Conservation (phyloP, 2,329 filamentous ascomycete species). For the Fusarium camptoceras region DNA sequence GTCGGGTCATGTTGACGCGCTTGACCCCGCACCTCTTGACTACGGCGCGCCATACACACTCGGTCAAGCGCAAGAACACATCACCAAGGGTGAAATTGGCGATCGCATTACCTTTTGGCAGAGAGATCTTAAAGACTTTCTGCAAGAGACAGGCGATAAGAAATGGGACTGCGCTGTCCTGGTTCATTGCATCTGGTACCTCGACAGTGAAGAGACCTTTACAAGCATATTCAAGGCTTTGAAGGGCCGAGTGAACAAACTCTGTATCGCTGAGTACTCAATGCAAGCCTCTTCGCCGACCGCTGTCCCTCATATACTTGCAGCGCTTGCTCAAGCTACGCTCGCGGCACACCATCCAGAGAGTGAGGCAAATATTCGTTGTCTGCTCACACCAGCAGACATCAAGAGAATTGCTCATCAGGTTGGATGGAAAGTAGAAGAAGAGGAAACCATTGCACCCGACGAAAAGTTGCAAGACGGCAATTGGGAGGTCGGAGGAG, state of each 20-base stretch:
- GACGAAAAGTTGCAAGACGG: slow-evolving; percentile 5
- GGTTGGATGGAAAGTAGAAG: not conserved
- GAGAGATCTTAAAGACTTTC: not conserved
- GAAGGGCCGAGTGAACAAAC: not conserved
- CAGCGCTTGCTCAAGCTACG: slow-evolving; percentile 8
- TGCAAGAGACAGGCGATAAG: not conserved
- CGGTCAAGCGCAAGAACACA: slow-evolving; percentile 12
- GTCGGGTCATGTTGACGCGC: slow-evolving; percentile 3
- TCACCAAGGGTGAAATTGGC: not conserved
- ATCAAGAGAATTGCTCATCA: not conserved
- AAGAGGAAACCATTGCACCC: not conserved
- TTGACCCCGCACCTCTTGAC: slow-evolving; percentile 20
- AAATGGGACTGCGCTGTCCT: slow-evolving; percentile 16
- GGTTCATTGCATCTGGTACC: slow-evolving; percentile 19
- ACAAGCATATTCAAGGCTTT: not conserved
- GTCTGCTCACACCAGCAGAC: not conserved
- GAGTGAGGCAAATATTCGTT: slow-evolving; percentile 10
- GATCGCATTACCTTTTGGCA: not conserved
- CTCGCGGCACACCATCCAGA: slow-evolving; percentile 3
- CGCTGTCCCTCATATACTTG: slow-evolving; percentile 9
- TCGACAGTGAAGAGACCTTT: not conserved
- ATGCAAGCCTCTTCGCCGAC: slow-evolving; percentile 13
- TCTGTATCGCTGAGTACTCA: slow-evolving; percentile 17
- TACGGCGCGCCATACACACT: slow-evolving; percentile 24
- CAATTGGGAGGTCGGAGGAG: slow-evolving; percentile 7